Evolutionary conservation across 306 rosid species (phyloP).

Genomic region (Vigna reflexopilosa): DNA sequence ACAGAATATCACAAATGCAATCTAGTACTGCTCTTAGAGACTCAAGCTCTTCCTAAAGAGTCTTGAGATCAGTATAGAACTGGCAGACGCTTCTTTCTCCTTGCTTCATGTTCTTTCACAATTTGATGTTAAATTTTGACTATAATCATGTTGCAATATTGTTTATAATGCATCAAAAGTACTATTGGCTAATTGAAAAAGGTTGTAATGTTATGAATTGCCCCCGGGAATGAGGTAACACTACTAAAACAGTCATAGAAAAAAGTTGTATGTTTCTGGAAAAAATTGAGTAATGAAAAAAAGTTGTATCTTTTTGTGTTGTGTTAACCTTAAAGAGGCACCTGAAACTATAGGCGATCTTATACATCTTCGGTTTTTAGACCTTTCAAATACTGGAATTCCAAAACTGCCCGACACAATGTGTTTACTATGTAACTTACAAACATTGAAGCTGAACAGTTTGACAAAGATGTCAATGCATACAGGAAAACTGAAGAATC

Average conservation of each 20-base stretch:
- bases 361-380: not conserved
- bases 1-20: too few relatives aligned
- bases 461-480: not conserved
- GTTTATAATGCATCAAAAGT: conserved; percentile 18
- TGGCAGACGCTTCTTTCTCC: too few relatives aligned
- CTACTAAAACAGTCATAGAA: conserved; percentile 25
- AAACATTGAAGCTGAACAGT: not conserved
- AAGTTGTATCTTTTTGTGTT: not conserved
- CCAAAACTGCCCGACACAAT: not conserved
- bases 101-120: not conserved
- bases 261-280: conserved; percentile 18
- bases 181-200: conserved; percentile 10
- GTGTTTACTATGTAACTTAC: not conserved
- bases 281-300: conserved; percentile 28
- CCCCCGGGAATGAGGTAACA: conserved; percentile 12
- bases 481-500: not conserved
- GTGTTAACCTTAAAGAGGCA: not conserved
- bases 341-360: not conserved
- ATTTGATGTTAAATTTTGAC: conserved; percentile 27
- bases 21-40: too few relatives aligned
- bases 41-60: too few relatives aligned
- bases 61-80: too few relatives aligned
- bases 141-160: not conserved
- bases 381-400: not conserved
- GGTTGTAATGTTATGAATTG: not conserved